These are phyloP conservation scores for Thuja plicata DNA, from an alignment of 83 land plant genomes.

Conservation along the genomic window DNA sequence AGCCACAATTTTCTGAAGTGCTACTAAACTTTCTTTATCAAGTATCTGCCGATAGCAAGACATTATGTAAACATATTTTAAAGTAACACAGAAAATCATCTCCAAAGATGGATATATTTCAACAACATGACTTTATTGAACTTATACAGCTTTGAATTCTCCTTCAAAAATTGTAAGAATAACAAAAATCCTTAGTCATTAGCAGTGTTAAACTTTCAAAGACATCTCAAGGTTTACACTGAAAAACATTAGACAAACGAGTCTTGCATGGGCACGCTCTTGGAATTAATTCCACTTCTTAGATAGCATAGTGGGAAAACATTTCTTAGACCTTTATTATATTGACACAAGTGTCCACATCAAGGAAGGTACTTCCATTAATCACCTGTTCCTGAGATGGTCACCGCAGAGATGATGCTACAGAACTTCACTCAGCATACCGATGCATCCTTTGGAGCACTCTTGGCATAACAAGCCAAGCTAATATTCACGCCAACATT, in stretches of 20 bases:
- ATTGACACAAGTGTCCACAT: neutral
- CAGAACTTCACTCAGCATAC: neutral
- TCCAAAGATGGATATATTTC: neutral
- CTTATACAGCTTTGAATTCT: neutral
- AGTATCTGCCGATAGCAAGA: slow-evolving; percentile 15
- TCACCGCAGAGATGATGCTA: neutral
- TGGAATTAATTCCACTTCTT: neutral
- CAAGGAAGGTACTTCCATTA: neutral
- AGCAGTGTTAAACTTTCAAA: neutral
- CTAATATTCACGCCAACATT: neutral
- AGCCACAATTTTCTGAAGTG: slow-evolving; percentile 24
- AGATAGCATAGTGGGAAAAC: neutral
- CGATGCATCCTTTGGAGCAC: no score
- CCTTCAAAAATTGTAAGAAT: neutral
- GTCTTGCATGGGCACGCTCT: neutral
- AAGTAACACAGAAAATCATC: neutral
- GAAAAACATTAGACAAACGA: neutral
- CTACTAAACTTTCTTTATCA: slow-evolving; percentile 21
- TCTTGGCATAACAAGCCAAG: neutral
- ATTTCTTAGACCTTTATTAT: neutral
- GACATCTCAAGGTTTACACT: neutral
- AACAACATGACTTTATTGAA: neutral
- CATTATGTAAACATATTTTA: neutral
- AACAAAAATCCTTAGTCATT: neutral
- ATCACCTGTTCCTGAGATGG: neutral